A percentile compares a stretch with the other conserved stretches of the same genome.
Conservation (phyloP, 2,329 filamentous ascomycete genomes). For the Colletotrichum sansevieriae region DNA sequence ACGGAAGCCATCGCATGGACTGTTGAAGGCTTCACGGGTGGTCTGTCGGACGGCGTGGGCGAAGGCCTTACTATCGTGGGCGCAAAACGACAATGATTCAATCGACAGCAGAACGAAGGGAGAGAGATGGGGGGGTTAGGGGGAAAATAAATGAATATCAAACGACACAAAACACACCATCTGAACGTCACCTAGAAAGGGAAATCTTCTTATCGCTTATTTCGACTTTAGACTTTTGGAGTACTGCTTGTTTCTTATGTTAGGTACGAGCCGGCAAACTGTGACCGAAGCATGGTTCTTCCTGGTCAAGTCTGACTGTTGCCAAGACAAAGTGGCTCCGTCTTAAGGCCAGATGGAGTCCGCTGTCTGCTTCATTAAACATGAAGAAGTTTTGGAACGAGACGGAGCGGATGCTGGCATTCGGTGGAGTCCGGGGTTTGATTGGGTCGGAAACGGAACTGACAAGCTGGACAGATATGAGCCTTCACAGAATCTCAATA, state of each 20-base stretch:
- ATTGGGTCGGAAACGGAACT: not conserved
- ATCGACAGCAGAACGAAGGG: not conserved
- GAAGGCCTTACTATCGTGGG: conserved; percentile 47
- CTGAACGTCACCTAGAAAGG: not conserved
- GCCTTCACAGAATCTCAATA: conserved; percentile 1
- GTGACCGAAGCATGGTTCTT: not conserved
- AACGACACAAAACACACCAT: not conserved
- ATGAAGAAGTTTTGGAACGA: not conserved
- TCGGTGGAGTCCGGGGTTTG: not conserved
- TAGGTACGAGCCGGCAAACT: not conserved
- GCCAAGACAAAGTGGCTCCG: not conserved
- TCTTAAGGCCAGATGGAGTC: not conserved
- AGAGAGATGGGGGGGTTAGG: not conserved
- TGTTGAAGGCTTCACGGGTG: conserved; percentile 73
- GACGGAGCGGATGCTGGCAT: not conserved
- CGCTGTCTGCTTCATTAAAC: not conserved
- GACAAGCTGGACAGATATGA: not conserved
- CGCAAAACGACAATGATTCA: conserved; percentile 33
- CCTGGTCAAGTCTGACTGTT: not conserved
- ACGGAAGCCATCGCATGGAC: conserved; percentile 71
- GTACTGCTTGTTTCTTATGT: conserved; percentile 18
- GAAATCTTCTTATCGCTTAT: not conserved
- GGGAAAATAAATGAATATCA: not conserved
- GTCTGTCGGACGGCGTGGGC: conserved; percentile 74
- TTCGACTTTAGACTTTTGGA: conserved; percentile 30